Evolutionary conservation across 257 asterid genomes (phyloP).

Genomic region (Handroanthus guayacan): DNA sequence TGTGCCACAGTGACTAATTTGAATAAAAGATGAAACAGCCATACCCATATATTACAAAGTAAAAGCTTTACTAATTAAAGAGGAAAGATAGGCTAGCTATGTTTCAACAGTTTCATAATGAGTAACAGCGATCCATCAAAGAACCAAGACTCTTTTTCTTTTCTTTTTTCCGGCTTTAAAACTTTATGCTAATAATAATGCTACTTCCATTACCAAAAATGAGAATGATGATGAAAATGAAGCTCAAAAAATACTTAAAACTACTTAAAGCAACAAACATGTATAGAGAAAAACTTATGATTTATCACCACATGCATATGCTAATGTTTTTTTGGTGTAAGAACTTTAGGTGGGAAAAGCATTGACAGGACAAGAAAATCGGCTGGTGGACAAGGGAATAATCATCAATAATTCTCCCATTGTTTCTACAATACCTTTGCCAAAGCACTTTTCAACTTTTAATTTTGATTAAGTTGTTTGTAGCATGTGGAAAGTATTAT

Average conservation of each 20-base stretch:
- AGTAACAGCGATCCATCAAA: conserved; percentile 18
- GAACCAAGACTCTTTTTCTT: conserved; percentile 24
- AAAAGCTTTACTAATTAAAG: not conserved
- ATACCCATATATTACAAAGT: too few species aligned
- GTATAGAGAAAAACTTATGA: not conserved
- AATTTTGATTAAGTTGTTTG: too few species aligned
- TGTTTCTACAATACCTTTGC: too few species aligned
- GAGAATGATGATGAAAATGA: conserved; percentile 31
- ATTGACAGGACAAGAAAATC: conserved; percentile 54
- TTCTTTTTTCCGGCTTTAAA: conserved; percentile 21
- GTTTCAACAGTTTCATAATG: conserved; percentile 3
- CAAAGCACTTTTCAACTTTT: too few species aligned
- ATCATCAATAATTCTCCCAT: conserved; percentile 42
- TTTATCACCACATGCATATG: conserved; percentile 41
- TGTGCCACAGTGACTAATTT: too few species aligned
- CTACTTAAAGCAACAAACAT: not conserved
- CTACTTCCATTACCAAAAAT: conserved; percentile 46
- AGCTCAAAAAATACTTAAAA: conserved; percentile 14
- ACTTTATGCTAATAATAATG: conserved; percentile 48
- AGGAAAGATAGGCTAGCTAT: not conserved
- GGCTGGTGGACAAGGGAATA: conserved; percentile 45
- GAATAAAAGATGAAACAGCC: too few species aligned
- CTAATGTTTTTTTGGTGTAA: conserved; percentile 37
- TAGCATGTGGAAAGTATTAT: too few species aligned
- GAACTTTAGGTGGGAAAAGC: conserved; percentile 45